A percentile compares a stretch with the other conserved stretches of the same genome.
phyloP scores from a whole-genome alignment of 176 grass and related monocot species.

The Oryza officinalis region DNA sequence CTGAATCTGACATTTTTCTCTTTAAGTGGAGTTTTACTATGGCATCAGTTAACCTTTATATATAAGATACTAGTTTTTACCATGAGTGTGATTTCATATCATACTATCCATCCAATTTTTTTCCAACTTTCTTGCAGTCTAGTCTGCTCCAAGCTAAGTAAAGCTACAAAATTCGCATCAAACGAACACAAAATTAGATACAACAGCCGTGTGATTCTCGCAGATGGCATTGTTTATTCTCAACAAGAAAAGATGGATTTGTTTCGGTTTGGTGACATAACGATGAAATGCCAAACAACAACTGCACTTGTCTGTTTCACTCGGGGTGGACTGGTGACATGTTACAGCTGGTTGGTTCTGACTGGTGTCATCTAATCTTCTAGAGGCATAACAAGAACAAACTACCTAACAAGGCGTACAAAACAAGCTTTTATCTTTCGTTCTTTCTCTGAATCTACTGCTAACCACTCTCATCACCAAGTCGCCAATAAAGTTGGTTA shows the following conservation, averaged over 20 bases:
- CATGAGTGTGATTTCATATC: neutral
- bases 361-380: slow-evolving; percentile 22
- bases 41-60: neutral
- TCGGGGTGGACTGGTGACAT: slow-evolving; percentile 14
- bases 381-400: slow-evolving; percentile 17
- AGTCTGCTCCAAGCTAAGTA: slow-evolving; percentile 13
- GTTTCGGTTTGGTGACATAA: slow-evolving; percentile 33
- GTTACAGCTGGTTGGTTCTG: slow-evolving; percentile 32
- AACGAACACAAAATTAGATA: neutral
- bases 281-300: slow-evolving; percentile 21
- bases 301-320: slow-evolving; percentile 37
- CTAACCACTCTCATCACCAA: slow-evolving; percentile 39
- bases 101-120: neutral
- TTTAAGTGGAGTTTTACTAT: neutral
- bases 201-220: neutral
- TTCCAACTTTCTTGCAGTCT: neutral
- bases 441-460: slow-evolving; percentile 17
- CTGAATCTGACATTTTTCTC: neutral
- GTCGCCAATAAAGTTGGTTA: neutral
- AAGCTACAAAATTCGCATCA: neutral
- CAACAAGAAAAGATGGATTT: slow-evolving; percentile 13
- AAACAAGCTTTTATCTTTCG: slow-evolving; percentile 27
- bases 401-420: slow-evolving; percentile 29
- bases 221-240: slow-evolving; percentile 10
- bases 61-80: neutral